Conservation (phyloP, 768 basidiomycete genomes). For the Mycena crocata region DNA sequence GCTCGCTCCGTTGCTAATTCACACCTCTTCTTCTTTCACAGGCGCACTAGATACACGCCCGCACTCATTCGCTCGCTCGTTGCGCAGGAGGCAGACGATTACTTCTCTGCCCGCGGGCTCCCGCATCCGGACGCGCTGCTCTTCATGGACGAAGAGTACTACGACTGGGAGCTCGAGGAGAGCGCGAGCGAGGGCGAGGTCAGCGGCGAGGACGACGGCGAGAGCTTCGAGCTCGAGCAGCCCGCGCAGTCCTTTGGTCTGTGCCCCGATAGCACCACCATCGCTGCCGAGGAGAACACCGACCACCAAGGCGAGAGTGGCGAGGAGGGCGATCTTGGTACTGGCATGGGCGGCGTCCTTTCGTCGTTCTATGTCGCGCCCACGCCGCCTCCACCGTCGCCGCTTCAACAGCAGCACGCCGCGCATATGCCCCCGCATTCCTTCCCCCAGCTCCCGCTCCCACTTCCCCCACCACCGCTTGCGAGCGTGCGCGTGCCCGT, state of each 20-base stretch:
- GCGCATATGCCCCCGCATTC: not conserved
- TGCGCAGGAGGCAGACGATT: slow-evolving; percentile 34
- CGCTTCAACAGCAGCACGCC: not conserved
- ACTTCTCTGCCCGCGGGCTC: slow-evolving; percentile 22
- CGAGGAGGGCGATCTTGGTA: slow-evolving; percentile 13
- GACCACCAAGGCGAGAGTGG: slow-evolving; percentile 5
- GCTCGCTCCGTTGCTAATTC: not conserved
- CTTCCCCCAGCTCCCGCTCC: slow-evolving; percentile 12
- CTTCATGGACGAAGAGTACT: slow-evolving; percentile 37
- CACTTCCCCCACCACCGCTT: slow-evolving; percentile 26
- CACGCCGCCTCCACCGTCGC: not conserved
- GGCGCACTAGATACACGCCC: slow-evolving; percentile 26
- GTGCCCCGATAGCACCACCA: not conserved
- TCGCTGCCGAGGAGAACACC: not conserved
- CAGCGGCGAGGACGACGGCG: slow-evolving; percentile 9
- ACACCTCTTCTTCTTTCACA: not conserved
- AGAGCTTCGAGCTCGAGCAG: slow-evolving; percentile 21
- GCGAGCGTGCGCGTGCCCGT: slow-evolving; percentile 28
- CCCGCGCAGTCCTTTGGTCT: not conserved
- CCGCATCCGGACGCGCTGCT: slow-evolving; percentile 31
- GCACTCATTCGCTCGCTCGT: slow-evolving; percentile 34
- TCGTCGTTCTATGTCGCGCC: slow-evolving; percentile 29
- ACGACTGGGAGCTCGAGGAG: slow-evolving; percentile 36
- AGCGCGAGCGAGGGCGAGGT: slow-evolving; percentile 28
- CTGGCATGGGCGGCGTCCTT: slow-evolving; percentile 27